Conservation (phyloP, 345 rosid species). For the Melaleuca alternifolia region DNA sequence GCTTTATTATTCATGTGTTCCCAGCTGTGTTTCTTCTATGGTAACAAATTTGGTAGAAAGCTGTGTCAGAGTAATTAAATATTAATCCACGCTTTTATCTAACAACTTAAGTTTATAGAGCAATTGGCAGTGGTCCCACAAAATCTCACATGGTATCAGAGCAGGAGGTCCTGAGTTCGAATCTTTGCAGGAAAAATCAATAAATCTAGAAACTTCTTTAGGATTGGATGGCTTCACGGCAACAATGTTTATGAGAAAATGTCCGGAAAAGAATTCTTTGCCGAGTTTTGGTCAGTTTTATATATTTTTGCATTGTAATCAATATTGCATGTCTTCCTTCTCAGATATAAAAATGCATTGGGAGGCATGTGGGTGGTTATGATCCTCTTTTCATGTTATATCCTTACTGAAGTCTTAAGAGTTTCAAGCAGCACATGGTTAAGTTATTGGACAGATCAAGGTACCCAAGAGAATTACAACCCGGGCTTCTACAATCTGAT, state of each 20-base stretch:
- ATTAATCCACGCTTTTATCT: too few relatives aligned
- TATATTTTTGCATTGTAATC: background rate
- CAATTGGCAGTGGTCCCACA: too few relatives aligned
- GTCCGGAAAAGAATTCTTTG: background rate
- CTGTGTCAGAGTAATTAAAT: too few relatives aligned
- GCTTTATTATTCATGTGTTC: background rate
- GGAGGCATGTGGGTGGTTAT: constrained; percentile 96
- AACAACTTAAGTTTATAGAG: too few relatives aligned
- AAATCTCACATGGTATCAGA: too few relatives aligned
- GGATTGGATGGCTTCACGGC: background rate
- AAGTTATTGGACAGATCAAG: constrained; percentile 91
- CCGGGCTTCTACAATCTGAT: constrained; percentile 66
- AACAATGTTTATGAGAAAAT: background rate
- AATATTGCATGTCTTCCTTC: background rate
- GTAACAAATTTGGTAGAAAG: background rate
- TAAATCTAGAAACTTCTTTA: background rate
- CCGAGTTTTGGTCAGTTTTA: background rate
- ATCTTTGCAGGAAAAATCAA: too few relatives aligned
- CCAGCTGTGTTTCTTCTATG: background rate
- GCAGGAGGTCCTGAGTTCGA: too few relatives aligned
- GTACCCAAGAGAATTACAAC: constrained; percentile 35
- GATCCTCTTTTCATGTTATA: constrained; percentile 65
- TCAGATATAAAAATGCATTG: constrained; percentile 88
- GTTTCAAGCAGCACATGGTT: constrained; percentile 96
- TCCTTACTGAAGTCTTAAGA: constrained; percentile 70